These are phyloP conservation scores for Aureoboletus auriporus DNA, from an alignment of 768 basidiomycete genomes.

Conservation along the genomic window DNA sequence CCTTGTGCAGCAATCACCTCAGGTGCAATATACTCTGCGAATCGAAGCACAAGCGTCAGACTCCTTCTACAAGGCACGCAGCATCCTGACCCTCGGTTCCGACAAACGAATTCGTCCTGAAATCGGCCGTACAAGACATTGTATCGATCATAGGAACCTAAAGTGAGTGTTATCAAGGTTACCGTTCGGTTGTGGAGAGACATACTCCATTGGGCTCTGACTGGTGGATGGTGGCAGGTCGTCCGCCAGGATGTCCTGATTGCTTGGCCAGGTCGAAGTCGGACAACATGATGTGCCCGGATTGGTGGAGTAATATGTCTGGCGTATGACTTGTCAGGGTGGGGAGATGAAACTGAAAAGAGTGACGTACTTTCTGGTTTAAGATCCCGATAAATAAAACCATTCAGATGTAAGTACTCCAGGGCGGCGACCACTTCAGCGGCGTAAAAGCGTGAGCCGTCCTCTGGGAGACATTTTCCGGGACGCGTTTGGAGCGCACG, in stretches of 20 bases:
- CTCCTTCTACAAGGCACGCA: slow-evolving; percentile 5
- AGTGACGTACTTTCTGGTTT: slow-evolving; percentile 94
- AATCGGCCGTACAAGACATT: slow-evolving; percentile 94
- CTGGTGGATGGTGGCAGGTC: slow-evolving; percentile 83
- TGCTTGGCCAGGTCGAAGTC: slow-evolving; percentile 99
- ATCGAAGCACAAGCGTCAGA: slow-evolving; percentile 16
- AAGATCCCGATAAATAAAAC: slow-evolving; percentile 98
- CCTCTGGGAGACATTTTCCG: slow-evolving; percentile 94
- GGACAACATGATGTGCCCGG: slow-evolving; percentile 98
- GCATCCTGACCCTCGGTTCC: slow-evolving; percentile 85
- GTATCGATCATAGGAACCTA: slow-evolving; percentile 95
- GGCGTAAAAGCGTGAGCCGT: slow-evolving; percentile 95
- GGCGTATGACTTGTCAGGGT: slow-evolving; percentile 6
- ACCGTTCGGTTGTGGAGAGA: slow-evolving; percentile 4
- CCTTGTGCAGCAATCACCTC: slow-evolving; percentile 97
- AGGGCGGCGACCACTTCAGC: slow-evolving; percentile 97
- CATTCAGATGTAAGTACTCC: slow-evolving; percentile 98
- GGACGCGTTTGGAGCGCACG: slow-evolving; percentile 93
- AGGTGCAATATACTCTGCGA: slow-evolving; percentile 94
- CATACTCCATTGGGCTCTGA: slow-evolving; percentile 87
- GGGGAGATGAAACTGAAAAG: slow-evolving; percentile 8
- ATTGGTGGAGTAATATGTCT: slow-evolving; percentile 98
- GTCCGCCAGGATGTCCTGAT: slow-evolving; percentile 77
- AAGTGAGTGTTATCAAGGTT: slow-evolving; percentile 7
- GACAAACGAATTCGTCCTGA: slow-evolving; percentile 98